phyloP scores from a whole-genome alignment of 2,329 filamentous ascomycete genomes.

The Juglanconis juglandina region DNA sequence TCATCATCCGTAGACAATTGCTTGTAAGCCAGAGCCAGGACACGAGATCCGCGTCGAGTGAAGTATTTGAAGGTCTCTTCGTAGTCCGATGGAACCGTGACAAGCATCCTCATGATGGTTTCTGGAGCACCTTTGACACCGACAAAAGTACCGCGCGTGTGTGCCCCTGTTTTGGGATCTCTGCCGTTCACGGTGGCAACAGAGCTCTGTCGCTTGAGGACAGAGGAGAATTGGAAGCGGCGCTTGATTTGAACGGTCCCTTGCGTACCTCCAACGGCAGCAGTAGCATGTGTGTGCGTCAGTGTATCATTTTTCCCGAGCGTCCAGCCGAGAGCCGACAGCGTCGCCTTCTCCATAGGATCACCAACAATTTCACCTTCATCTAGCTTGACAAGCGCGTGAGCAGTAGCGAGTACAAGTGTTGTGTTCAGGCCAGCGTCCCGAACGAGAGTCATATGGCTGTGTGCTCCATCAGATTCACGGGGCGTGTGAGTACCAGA shows the following conservation, averaged over 20 bases:
- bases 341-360: conserved; percentile 97
- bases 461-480: conserved; percentile 80
- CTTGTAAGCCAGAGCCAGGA: conserved; percentile 91
- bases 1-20: conserved; percentile 79
- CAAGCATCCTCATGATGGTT: conserved; percentile 91
- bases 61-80: conserved; percentile 99
- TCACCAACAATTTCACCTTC: conserved; percentile 97
- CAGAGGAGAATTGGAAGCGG: conserved; percentile 96
- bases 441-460: conserved; percentile 67
- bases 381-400: conserved; percentile 92
- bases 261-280: conserved; percentile 47
- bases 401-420: conserved; percentile 88
- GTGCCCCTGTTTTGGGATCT: conserved; percentile 70
- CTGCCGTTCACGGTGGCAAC: conserved; percentile 76
- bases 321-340: conserved; percentile 84
- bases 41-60: conserved; percentile 89
- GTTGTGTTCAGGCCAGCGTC: conserved; percentile 77
- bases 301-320: conserved; percentile 87
- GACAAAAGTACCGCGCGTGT: conserved; percentile 81
- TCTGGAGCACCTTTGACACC: conserved; percentile 96
- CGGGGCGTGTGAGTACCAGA: conserved; percentile 60
- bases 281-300: conserved; percentile 57
- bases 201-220: conserved; percentile 92
- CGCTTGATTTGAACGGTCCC: conserved; percentile 92
- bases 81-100: conserved; percentile 78